Evolutionary conservation across 208 protist species (phyloP).

Genomic region (Trypanosoma avium): DNA sequence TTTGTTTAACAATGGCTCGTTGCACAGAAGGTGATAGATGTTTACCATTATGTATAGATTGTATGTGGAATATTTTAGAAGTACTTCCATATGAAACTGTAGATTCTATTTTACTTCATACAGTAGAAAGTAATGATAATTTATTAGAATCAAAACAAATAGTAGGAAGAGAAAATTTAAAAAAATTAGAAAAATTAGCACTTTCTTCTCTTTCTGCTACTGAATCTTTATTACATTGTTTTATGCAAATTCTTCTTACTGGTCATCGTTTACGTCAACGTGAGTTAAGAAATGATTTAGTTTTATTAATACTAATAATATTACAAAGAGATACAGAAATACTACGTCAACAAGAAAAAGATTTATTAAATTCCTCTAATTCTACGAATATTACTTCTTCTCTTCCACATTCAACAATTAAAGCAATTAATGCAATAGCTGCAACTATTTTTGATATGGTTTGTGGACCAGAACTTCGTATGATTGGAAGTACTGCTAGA

Average conservation of each 20-base stretch:
- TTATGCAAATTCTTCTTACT: constrained; percentile 56
- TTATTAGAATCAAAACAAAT: not conserved
- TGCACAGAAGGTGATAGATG: constrained; percentile 38
- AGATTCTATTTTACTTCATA: constrained; percentile 35
- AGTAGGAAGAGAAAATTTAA: not conserved
- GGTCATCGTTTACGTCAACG: constrained; percentile 50
- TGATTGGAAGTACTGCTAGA: constrained; percentile 11
- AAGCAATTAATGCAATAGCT: constrained; percentile 62
- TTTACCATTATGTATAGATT: constrained; percentile 50
- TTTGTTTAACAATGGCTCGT: constrained; percentile 34
- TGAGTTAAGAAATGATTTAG: constrained; percentile 69
- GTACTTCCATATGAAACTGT: constrained; percentile 37
- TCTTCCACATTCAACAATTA: constrained; percentile 36
- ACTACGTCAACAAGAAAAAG: constrained; percentile 12
- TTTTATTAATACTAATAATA: constrained; percentile 45
- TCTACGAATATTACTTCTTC: not conserved
- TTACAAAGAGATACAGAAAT: constrained; percentile 34
- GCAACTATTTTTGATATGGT: constrained; percentile 68
- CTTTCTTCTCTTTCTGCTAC: constrained; percentile 34
- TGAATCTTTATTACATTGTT: constrained; percentile 51
- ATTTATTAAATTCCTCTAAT: not conserved
- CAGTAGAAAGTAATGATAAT: not conserved
- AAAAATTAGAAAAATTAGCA: not conserved
- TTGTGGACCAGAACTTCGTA: constrained; percentile 61
- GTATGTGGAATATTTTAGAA: constrained; percentile 48